Base-by-base conservation (phyloP, 1,284 basidiomycete species). In the Ganoderma resinaceum region DNA sequence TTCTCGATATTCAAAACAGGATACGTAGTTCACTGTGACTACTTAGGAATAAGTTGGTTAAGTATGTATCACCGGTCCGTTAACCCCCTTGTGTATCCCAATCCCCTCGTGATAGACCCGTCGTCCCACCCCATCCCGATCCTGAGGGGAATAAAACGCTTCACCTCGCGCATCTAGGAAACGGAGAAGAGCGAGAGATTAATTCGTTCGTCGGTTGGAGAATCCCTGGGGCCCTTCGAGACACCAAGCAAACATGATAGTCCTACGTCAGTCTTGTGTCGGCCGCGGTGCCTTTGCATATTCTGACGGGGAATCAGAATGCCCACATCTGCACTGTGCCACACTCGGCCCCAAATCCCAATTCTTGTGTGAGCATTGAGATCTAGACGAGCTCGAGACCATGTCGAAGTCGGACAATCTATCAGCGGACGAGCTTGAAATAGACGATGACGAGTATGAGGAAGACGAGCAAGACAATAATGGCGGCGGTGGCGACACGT, bases 371-470 rank as follows among this genome's bases (percentile, higher is more conserved):
- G n/a, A n/a, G 11, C n/a, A 49, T 1, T 12, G 46, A 20, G 5
- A 43, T 18, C 46, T 12, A 3, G 46, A 49, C n/a, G 46, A 49
- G 46, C 23, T 49, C n/a, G 8, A 26, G 23, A 26, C 46, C 23
- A 7, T 14, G 46, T 49, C 23, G 23, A 23, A 49, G 46, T 43
- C 20, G 42, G 23, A 14, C 9, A 12, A 11, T 49, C 46, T 9
- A 26, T 74, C 69, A 84, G 67, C 75, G 80, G 70, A 80, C 80
- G 46, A 93, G 80, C 76, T 94, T 94, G 77, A 87, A 87, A 88
- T 90, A 94, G 14, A 92, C 78, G 66, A 94, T 90, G 71, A 94
- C 82, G 61, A 80, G 82, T 70, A 94, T 93, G 66, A 94, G 85
- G 6, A 93, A 76, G 65, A 93, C 78, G 49, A 94, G 89, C 26